Conservation (phyloP, 352 stramenopile species). For the Globisporangium solare region DNA sequence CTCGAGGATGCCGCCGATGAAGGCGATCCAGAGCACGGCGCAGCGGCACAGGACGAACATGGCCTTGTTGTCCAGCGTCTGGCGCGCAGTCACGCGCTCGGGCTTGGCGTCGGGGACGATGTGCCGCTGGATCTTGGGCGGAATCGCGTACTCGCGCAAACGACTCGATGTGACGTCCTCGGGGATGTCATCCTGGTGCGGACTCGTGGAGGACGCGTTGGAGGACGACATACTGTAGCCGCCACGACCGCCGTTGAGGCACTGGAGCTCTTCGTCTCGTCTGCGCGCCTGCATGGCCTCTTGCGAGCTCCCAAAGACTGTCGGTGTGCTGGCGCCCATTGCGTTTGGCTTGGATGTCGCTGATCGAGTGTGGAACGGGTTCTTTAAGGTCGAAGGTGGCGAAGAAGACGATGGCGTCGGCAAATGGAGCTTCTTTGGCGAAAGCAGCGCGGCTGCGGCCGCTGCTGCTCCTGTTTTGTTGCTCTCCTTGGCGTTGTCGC, state of each 20-base stretch:
- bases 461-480: constrained; percentile 4
- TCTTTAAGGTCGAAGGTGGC: constrained; percentile 5
- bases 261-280: background rate
- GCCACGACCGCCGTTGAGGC: background rate
- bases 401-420: background rate
- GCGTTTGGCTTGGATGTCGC: background rate
- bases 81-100: constrained; percentile 1
- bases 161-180: constrained; percentile 11
- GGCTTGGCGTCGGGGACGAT: background rate
- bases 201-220: background rate
- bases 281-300: background rate
- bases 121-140: constrained; percentile 12
- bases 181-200: background rate
- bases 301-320: background rate
- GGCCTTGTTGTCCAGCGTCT: constrained; percentile 15
- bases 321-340: background rate
- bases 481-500: constrained; percentile 2
- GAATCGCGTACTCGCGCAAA: constrained; percentile 11
- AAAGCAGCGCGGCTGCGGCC: constrained; percentile 7
- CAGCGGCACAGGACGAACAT: constrained; percentile 17
- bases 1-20: constrained; percentile 22
- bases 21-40: constrained; percentile 29
- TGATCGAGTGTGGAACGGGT: constrained; percentile 7
- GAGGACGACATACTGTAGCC: background rate
- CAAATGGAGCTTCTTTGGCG: constrained; percentile 5